Base-by-base conservation (phyloP, 495 filamentous ascomycete genomes). In the Neurospora tetraspora region DNA sequence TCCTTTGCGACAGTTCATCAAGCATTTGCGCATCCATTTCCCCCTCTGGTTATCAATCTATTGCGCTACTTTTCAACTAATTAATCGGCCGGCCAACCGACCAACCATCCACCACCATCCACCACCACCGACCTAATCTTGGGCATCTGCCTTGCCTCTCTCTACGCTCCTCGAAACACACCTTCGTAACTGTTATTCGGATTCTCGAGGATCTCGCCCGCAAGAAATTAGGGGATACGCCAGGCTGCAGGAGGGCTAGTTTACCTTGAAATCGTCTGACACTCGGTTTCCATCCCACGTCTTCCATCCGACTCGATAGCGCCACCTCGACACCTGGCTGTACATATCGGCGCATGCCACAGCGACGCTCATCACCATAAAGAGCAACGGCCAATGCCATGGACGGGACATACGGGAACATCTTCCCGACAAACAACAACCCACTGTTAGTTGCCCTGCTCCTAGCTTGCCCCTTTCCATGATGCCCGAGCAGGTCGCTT, bases 361-460 rank as follows among this genome's bases (percentile, higher is more conserved):
- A 65, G 27, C 53, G 53, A 65, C 27, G 53, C 23, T 65, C 53
- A 34, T 65, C 53, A 12, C 6, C 27, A 65, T 65, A 65, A 65
- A 65, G 31, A 75, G 9, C 68, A 53, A 20, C 47, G 7, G 39
- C 45, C 36, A 47, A 71, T 72, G 72, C 71, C 14, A 81, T 81
- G 79, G 79, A 80, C 45, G 79, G 79, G 9, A 70, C 79, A 53
- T 81, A 81, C 69, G 79, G 79, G 70, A 81, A 80, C 43, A 72
- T 79, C n/a, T 76, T 76, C 45, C 78, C 77, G 27, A 45, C 77
- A 8, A 71, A 42, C 73, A 76, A 69, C 45, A 43, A n/a, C n/a
- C 43, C 40, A 68, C 43, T 71, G 34, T 27, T 34, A 40, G 69
- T 71, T 47, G 39, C 40, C 68, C 65, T 42, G 39, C 71, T n/a